Percentiles rank a stretch among this genome's conserved stretches.
phyloP scores from a whole-genome alignment of 169 alveolate species.

The Eimeria praecox region DNA sequence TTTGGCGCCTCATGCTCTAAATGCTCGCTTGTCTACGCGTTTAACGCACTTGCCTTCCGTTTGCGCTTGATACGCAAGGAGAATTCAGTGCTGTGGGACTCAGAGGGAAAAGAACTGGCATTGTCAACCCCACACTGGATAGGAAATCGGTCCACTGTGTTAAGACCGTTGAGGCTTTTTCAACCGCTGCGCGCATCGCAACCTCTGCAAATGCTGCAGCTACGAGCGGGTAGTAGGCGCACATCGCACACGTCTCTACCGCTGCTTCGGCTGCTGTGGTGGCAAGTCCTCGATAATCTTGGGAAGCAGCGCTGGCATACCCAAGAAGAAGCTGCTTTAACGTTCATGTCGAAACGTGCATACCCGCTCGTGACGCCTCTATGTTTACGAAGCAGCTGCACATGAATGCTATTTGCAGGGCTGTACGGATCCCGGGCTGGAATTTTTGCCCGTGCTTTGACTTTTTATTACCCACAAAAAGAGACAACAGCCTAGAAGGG shows the following conservation, averaged over 20 bases:
- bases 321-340: background rate
- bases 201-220: background rate
- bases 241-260: background rate
- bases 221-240: background rate
- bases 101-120: background rate
- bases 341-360: background rate
- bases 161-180: background rate
- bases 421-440: background rate
- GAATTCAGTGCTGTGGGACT: background rate
- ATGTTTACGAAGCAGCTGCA: background rate
- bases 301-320: background rate
- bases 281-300: background rate
- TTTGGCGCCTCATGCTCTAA: background rate
- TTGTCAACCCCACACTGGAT: background rate
- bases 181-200: background rate
- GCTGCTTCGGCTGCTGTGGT: background rate
- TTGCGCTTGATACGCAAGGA: background rate
- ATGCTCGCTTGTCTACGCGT: background rate
- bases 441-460: background rate
- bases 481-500: background rate
- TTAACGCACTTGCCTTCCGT: background rate
- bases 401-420: background rate
- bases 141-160: no score
- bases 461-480: no score
- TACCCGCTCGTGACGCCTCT: background rate